phyloP scores from a whole-genome alignment of 1,284 basidiomycete species.

The Sporisorium exsertum region DNA sequence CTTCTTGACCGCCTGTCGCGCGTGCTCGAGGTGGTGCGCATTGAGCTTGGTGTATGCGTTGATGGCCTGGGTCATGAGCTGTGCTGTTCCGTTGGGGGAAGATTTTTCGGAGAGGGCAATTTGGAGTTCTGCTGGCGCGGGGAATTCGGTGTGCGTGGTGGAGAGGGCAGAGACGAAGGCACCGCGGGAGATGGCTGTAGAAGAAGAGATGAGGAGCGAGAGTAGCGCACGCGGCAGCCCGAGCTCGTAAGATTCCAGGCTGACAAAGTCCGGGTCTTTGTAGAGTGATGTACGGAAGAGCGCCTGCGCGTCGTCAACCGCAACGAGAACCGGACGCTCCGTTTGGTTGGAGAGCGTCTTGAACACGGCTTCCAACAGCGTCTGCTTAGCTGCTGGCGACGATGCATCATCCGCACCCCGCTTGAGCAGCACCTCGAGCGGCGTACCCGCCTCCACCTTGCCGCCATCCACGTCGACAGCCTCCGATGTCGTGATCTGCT shows the following conservation, averaged over 20 bases:
- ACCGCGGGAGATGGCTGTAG: constrained; percentile 25
- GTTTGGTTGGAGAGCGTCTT: constrained; percentile 78
- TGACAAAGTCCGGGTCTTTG: constrained; percentile 80
- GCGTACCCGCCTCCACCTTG: constrained; percentile 33
- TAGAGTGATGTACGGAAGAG: constrained; percentile 81
- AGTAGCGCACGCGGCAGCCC: constrained; percentile 76
- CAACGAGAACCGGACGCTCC: constrained; percentile 80
- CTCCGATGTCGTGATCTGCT: constrained; percentile 29
- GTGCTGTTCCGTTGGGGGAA: background rate
- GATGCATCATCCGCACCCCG: constrained; percentile 25
- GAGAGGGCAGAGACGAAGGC: constrained; percentile 53
- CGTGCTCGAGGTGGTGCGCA: constrained; percentile 48
- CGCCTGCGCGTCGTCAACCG: constrained; percentile 87
- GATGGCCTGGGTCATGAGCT: constrained; percentile 37
- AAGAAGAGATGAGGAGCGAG: constrained; percentile 34
- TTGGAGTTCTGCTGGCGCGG: constrained; percentile 43
- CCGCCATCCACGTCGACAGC: constrained; percentile 33
- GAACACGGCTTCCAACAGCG: constrained; percentile 77
- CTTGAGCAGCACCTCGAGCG: constrained; percentile 45
- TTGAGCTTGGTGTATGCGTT: constrained; percentile 58
- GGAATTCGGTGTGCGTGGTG: constrained; percentile 52
- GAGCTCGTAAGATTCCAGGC: constrained; percentile 82
- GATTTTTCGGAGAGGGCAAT: constrained; percentile 42
- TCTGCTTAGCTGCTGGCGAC: constrained; percentile 69
- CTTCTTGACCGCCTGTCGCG: constrained; percentile 19